Evolutionary conservation across 306 rosid species (phyloP).

Genomic region (Urtica urens): DNA sequence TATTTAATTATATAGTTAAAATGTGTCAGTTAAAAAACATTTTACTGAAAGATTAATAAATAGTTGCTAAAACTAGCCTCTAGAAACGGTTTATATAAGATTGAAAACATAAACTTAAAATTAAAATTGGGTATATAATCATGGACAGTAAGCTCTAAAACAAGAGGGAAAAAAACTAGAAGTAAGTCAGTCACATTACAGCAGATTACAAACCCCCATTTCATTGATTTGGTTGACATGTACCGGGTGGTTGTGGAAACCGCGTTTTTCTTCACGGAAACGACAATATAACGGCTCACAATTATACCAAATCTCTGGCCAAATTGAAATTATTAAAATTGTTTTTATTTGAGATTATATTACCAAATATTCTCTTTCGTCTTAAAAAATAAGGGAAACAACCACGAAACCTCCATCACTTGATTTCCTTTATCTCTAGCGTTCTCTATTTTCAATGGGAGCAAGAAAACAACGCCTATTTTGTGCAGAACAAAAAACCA

Average conservation of each 20-base stretch:
- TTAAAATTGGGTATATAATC: too few species aligned
- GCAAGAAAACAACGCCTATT: not conserved
- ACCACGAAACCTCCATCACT: not conserved
- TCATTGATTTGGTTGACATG: not conserved
- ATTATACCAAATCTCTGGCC: not conserved
- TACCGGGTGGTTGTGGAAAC: conserved; percentile 15
- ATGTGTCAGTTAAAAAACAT: too few species aligned
- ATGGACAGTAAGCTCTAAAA: too few species aligned
- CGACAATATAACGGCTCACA: conserved; percentile 1
- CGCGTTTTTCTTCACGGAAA: conserved; percentile 16
- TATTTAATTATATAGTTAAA: too few species aligned
- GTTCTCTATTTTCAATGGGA: not conserved
- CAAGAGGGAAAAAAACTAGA: too few species aligned
- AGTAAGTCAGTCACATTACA: too few species aligned
- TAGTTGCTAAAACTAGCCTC: too few species aligned
- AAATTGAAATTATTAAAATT: not conserved
- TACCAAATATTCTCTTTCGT: not conserved
- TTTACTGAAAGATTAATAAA: too few species aligned
- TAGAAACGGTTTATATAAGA: too few species aligned
- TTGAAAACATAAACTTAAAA: too few species aligned
- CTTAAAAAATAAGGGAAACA: conserved; percentile 1
- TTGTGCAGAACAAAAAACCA: not conserved
- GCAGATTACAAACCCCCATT: not conserved
- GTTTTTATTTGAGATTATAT: not conserved
- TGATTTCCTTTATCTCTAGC: not conserved